A percentile compares a stretch with the other conserved stretches of the same genome.
Conservation (phyloP, 2,329 filamentous ascomycete species). For the Penicillium brevicompactum region DNA sequence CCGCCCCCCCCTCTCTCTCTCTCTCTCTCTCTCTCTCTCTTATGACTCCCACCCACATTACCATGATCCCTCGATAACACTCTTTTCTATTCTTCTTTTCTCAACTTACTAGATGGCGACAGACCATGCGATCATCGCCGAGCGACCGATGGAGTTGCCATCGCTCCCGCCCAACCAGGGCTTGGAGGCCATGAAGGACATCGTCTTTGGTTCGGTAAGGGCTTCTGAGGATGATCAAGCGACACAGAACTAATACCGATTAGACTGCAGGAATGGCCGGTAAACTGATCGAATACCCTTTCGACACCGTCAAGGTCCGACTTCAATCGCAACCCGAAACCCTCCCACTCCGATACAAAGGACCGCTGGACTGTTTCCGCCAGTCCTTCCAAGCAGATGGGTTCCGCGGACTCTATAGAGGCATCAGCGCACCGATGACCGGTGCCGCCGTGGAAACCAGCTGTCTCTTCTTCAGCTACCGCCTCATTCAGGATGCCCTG, state of each 20-base stretch:
- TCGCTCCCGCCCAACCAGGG: slow-evolving; percentile 50
- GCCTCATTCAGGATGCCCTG: slow-evolving; percentile 63
- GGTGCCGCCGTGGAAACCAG: slow-evolving; percentile 92
- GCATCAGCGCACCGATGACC: slow-evolving; percentile 85
- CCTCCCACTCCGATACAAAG: slow-evolving; percentile 77
- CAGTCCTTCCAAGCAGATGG: slow-evolving; percentile 81
- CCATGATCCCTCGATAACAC: slow-evolving; percentile 25
- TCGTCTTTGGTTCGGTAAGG: slow-evolving; percentile 82
- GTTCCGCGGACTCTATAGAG: slow-evolving; percentile 81
- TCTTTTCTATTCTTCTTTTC: slow-evolving; percentile 14
- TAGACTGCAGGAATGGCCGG: slow-evolving; percentile 78
- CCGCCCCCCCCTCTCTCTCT: slow-evolving; percentile 6
- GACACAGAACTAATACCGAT: not conserved
- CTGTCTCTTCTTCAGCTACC: slow-evolving; percentile 89
- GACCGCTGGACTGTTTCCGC: slow-evolving; percentile 89
- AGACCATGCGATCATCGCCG: slow-evolving; percentile 40
- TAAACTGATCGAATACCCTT: slow-evolving; percentile 97
- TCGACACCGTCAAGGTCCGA: slow-evolving; percentile 97
- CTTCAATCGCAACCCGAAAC: slow-evolving; percentile 92
- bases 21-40: not conserved
- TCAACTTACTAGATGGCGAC: slow-evolving; percentile 38
- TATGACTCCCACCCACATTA: slow-evolving; percentile 1
- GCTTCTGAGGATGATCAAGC: not conserved
- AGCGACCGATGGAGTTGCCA: slow-evolving; percentile 45
- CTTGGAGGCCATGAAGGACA: slow-evolving; percentile 77